phyloP scores from a whole-genome alignment of 129 eudicot species.

The Centaurea solstitialis region DNA sequence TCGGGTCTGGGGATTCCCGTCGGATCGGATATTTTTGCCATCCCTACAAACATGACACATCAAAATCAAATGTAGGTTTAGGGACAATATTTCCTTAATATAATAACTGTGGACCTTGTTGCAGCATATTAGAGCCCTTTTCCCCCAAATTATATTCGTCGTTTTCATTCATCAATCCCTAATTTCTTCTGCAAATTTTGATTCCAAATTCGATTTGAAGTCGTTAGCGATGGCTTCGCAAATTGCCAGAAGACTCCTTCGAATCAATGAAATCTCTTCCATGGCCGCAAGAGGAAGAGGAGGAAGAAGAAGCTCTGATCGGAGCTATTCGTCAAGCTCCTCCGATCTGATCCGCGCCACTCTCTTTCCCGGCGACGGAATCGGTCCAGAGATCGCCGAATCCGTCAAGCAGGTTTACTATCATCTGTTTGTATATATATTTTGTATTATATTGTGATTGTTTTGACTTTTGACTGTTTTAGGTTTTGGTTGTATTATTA shows the following conservation, averaged over 20 bases:
- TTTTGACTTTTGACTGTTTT: background rate
- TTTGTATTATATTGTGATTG: too few relatives aligned
- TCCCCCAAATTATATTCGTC: slow-evolving; percentile 24
- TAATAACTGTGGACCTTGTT: background rate
- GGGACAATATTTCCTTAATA: too few relatives aligned
- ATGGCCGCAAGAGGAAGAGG: slow-evolving; percentile 13
- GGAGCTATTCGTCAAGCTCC: slow-evolving; percentile 45
- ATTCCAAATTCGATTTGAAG: slow-evolving; percentile 11
- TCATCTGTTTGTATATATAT: too few relatives aligned
- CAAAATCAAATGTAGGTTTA: too few relatives aligned
- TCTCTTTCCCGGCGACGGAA: slow-evolving; percentile 96
- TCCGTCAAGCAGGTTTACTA: slow-evolving; percentile 74
- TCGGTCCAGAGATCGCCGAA: slow-evolving; percentile 98
- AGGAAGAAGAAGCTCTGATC: too few relatives aligned
- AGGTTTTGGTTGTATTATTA: background rate
- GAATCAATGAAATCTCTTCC: slow-evolving; percentile 38
- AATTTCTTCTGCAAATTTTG: slow-evolving; percentile 9
- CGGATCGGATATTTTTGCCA: too few relatives aligned
- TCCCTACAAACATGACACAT: too few relatives aligned
- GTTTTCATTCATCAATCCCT: background rate
- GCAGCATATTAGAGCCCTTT: background rate
- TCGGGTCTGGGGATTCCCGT: too few relatives aligned
- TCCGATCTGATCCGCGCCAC: slow-evolving; percentile 79
- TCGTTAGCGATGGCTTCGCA: slow-evolving; percentile 61
- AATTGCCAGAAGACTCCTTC: slow-evolving; percentile 64